These are phyloP conservation scores for Entelexis paramagnoliae DNA, from an alignment of 1,139 yeast genomes.

Conservation along the genomic window DNA sequence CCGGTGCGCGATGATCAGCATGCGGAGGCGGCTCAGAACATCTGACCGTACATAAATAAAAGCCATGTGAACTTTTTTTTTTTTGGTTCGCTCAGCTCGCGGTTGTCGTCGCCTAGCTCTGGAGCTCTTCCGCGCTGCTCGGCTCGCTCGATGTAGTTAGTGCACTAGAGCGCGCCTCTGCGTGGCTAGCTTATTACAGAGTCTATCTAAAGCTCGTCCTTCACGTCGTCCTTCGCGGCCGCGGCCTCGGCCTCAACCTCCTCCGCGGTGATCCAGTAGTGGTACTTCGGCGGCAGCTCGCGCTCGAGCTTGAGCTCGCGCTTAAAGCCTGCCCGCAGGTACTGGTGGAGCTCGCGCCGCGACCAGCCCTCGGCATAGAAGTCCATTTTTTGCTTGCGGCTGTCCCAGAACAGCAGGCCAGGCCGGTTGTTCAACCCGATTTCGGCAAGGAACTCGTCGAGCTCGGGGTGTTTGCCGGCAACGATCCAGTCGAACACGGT, in stretches of 20 bases:
- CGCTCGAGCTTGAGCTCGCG: constrained; percentile 12
- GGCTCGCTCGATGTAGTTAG: too few relatives aligned
- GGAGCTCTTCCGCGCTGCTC: too few relatives aligned
- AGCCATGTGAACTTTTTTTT: too few relatives aligned
- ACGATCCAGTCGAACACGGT: constrained; percentile 22
- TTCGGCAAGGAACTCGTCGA: constrained; percentile 19
- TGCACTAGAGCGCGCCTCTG: too few relatives aligned
- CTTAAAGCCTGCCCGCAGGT: constrained; percentile 6
- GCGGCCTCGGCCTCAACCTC: constrained; percentile 17
- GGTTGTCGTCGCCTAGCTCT: too few relatives aligned
- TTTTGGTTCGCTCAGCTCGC: too few relatives aligned
- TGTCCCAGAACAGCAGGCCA: constrained; percentile 18
- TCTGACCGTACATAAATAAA: too few relatives aligned
- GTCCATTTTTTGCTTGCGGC: constrained; percentile 8
- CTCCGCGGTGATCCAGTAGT: constrained; percentile 21
- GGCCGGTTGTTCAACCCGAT: constrained; percentile 27
- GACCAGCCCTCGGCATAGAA: constrained; percentile 13
- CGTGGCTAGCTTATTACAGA: background rate
- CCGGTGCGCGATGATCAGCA: too few relatives aligned
- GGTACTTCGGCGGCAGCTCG: constrained; percentile 19
- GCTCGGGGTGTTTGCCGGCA: constrained; percentile 21
- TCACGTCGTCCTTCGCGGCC: constrained; percentile 9
- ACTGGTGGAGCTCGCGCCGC: constrained; percentile 11
- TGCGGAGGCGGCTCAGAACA: too few relatives aligned
- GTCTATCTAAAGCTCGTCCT: constrained; percentile 18